A percentile compares a stretch with the other conserved stretches of the same genome.
These are phyloP conservation scores for Fulvia fulva DNA, from an alignment of 2,329 filamentous ascomycete genomes.

Conservation along the genomic window DNA sequence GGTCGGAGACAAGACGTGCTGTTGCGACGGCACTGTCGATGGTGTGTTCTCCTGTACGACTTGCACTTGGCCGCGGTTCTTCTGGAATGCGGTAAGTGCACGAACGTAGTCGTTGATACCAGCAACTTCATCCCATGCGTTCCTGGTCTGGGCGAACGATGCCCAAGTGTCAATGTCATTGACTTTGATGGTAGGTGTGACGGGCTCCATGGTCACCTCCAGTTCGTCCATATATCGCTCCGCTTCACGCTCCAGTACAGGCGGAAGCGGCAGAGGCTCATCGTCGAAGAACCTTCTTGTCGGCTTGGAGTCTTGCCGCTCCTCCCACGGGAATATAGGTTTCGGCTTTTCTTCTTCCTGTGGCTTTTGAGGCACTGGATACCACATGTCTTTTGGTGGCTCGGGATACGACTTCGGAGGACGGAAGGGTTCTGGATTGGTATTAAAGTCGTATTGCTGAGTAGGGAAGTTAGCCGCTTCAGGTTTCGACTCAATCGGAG, in stretches of 20 bases:
- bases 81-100: conserved; percentile 59
- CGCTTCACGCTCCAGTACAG: conserved; percentile 18
- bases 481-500: conserved; percentile 65
- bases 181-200: conserved; percentile 47
- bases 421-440: conserved; percentile 68
- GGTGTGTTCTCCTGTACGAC: conserved; percentile 19
- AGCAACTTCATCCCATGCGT: conserved; percentile 90
- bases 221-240: conserved; percentile 27
- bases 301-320: conserved; percentile 57
- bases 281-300: conserved; percentile 65
- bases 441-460: conserved; percentile 78
- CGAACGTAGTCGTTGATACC: conserved; percentile 87
- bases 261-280: conserved; percentile 20
- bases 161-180: conserved; percentile 63
- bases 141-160: conserved; percentile 61
- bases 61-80: conserved; percentile 47
- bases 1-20: conserved; percentile 23
- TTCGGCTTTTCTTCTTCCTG: conserved; percentile 54
- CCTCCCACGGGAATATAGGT: conserved; percentile 89
- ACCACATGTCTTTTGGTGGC: conserved; percentile 84
- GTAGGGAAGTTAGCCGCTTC: conserved; percentile 82
- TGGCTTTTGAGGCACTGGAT: conserved; percentile 58
- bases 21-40: conserved; percentile 10
- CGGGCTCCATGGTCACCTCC: conserved; percentile 24
- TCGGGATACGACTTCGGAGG: conserved; percentile 74